Evolutionary conservation across 768 basidiomycete species (phyloP).

Genomic region (Guyanaporus albipodus): DNA sequence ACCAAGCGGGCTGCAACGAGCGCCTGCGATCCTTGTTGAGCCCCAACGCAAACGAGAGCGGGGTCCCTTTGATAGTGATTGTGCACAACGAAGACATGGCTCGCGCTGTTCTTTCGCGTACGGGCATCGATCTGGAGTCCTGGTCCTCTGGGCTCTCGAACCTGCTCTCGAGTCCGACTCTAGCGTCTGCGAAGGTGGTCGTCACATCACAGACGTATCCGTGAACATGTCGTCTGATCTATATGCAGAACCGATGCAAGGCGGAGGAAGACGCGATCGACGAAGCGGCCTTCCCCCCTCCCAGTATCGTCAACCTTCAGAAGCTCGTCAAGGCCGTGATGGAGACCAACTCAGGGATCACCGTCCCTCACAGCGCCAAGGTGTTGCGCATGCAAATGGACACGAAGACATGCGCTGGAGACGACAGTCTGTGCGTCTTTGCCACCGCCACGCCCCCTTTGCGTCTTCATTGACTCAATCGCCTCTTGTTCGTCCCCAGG

Average conservation of each 20-base stretch:
- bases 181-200: conserved; percentile 5
- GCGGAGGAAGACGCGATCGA: neutral
- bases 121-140: conserved; percentile 38
- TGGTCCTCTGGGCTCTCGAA: conserved; percentile 40
- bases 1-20: conserved; percentile 8
- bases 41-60: conserved; percentile 15
- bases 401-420: conserved; percentile 45
- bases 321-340: conserved; percentile 39
- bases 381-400: conserved; percentile 32
- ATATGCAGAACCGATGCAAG: conserved; percentile 10
- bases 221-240: neutral
- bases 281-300: conserved; percentile 13
- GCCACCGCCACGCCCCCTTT: neutral
- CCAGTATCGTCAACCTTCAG: conserved; percentile 41
- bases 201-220: neutral
- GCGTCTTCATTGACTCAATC: neutral
- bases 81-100: conserved; percentile 43
- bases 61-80: conserved; percentile 42
- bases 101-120: conserved; percentile 35
- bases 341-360: conserved; percentile 26
- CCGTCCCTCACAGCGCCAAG: conserved; percentile 32
- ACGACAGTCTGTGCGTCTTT: conserved; percentile 45
- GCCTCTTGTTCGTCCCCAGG: conserved; percentile 21
- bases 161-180: conserved; percentile 17
- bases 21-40: conserved; percentile 21